Percentiles rank a stretch among this genome's conserved stretches.
Conservation (phyloP, 2,329 filamentous ascomycete species). For the Cercospora zeina region DNA sequence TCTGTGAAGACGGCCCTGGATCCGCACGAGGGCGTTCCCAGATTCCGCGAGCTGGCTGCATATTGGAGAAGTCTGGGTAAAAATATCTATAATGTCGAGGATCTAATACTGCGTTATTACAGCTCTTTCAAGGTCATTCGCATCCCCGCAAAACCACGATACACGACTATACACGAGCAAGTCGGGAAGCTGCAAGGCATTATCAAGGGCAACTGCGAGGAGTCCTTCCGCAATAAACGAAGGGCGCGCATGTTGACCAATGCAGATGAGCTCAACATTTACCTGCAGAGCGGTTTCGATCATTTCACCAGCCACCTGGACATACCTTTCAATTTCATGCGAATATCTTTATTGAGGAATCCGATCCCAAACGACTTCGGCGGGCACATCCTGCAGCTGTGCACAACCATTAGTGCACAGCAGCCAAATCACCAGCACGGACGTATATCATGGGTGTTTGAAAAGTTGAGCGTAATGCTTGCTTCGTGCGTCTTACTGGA, state of each 20-base stretch:
- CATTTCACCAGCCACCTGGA: conserved; percentile 52
- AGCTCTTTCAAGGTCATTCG: conserved; percentile 51
- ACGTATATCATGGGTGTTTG: conserved; percentile 44
- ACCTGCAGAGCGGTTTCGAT: conserved; percentile 53
- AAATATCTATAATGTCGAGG: conserved; percentile 48
- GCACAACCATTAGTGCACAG: conserved; percentile 44
- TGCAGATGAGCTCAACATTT: conserved; percentile 50
- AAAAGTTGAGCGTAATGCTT: conserved; percentile 51
- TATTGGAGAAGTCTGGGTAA: conserved; percentile 48
- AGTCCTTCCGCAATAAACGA: conserved; percentile 47
- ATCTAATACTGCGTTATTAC: conserved; percentile 55
- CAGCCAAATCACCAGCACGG: conserved; percentile 38
- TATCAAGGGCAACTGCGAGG: conserved; percentile 46
- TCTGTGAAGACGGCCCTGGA: conserved; percentile 39
- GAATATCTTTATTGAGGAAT: conserved; percentile 48
- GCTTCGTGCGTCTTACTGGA: conserved; percentile 56
- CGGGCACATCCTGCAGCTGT: conserved; percentile 54
- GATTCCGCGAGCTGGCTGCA: conserved; percentile 44
- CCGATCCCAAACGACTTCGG: conserved; percentile 52
- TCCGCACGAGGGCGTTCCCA: conserved; percentile 38
- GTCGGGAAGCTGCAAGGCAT: conserved; percentile 49
- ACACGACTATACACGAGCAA: conserved; percentile 54
- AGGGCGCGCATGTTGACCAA: conserved; percentile 52
- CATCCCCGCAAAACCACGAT: conserved; percentile 49
- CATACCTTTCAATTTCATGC: conserved; percentile 55